Conservation (phyloP, 441 rosid species). For the Jatropha multifida region DNA sequence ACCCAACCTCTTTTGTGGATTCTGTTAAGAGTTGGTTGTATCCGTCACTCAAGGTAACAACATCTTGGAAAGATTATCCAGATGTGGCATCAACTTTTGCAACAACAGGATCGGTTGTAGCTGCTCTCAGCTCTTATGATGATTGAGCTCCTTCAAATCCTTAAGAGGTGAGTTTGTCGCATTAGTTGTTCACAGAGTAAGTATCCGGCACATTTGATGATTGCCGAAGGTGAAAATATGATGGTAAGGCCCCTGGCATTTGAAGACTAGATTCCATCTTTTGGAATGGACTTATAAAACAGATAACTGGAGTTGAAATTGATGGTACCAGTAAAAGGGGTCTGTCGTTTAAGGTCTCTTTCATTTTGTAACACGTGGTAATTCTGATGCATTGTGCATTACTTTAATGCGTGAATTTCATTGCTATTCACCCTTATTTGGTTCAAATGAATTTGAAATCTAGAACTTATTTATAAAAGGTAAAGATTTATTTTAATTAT, state of each 20-base stretch:
- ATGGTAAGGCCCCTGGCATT: neutral
- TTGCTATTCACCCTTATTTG: too few relatives aligned
- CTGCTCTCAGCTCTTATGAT: slow-evolving; percentile 72
- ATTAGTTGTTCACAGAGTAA: neutral
- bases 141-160: slow-evolving; percentile 40
- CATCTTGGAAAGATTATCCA: slow-evolving; percentile 87
- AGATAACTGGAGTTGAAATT: neutral
- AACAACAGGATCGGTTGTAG: slow-evolving; percentile 83
- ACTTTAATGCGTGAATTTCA: neutral
- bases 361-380: neutral
- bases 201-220: too few relatives aligned
- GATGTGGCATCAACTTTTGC: slow-evolving; percentile 72
- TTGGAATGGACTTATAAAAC: neutral
- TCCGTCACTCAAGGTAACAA: slow-evolving; percentile 65
- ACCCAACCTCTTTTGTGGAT: slow-evolving; percentile 57
- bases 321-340: neutral
- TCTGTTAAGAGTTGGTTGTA: slow-evolving; percentile 79
- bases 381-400: neutral
- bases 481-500: too few relatives aligned
- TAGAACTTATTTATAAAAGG: too few relatives aligned
- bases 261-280: neutral
- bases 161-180: slow-evolving; percentile 34
- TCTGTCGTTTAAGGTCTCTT: neutral
- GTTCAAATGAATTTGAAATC: too few relatives aligned
- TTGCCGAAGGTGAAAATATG: neutral